Conservation (phyloP, 2,329 filamentous ascomycete species). For the Trichoderma citrinoviride region DNA sequence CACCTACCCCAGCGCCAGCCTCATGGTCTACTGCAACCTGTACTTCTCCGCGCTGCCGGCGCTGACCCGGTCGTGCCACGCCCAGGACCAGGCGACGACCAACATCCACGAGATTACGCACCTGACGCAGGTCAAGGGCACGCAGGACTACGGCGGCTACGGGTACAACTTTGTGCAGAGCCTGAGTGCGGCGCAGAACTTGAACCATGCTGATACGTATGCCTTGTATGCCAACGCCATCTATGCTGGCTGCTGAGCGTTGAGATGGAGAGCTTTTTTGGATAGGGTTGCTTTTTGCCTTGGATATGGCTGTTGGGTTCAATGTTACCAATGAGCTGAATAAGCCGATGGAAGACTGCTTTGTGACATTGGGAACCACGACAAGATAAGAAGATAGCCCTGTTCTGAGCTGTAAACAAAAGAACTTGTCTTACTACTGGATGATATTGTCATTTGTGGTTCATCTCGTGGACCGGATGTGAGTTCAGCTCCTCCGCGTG, state of each 20-base stretch:
- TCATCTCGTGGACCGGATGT: no score
- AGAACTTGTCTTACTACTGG: no score
- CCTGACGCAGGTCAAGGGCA: constrained; percentile 55
- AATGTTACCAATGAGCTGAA: no score
- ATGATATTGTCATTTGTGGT: no score
- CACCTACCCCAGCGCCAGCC: constrained; percentile 52
- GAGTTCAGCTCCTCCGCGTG: no score
- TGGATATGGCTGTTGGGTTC: background rate
- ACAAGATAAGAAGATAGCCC: no score
- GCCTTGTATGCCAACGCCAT: constrained; percentile 41
- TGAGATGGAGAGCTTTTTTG: background rate
- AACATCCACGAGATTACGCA: constrained; percentile 66
- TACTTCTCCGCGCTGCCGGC: constrained; percentile 56
- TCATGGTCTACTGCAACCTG: constrained; percentile 60
- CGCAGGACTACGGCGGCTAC: constrained; percentile 59
- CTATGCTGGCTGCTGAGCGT: constrained; percentile 39
- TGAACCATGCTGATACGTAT: constrained; percentile 64
- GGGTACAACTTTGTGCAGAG: constrained; percentile 49
- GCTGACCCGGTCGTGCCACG: constrained; percentile 53
- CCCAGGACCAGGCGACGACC: constrained; percentile 64
- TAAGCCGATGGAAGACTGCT: no score
- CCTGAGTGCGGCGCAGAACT: constrained; percentile 48
- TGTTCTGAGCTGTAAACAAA: no score
- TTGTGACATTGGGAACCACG: no score
- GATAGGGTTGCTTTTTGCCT: background rate